Evolutionary conservation across 2,329 filamentous ascomycete species (phyloP).

Genomic region (Cytospora leucostoma): DNA sequence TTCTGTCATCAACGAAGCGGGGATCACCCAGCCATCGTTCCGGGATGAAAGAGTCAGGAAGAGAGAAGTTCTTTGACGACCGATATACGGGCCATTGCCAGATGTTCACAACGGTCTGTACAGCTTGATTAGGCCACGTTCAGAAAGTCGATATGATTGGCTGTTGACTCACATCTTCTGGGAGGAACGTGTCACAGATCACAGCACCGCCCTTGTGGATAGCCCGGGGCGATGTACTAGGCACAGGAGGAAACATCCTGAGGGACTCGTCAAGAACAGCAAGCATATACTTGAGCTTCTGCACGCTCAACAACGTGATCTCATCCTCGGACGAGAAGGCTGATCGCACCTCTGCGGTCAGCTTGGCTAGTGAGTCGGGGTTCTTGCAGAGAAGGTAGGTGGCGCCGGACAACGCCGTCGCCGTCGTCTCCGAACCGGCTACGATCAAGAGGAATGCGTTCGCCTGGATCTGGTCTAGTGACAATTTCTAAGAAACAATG

Average conservation of each 20-base stretch:
- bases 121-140: too few species aligned
- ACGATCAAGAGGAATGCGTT: constrained; percentile 38
- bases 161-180: constrained; percentile 35
- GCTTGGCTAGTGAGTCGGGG: constrained; percentile 38
- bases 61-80: constrained; percentile 43
- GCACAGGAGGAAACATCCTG: constrained; percentile 34
- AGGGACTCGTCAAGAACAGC: constrained; percentile 38
- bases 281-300: constrained; percentile 35
- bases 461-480: constrained; percentile 22
- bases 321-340: constrained; percentile 39
- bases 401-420: constrained; percentile 44
- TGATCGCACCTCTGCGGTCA: constrained; percentile 43
- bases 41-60: constrained; percentile 47
- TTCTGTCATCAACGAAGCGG: constrained; percentile 41
- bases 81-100: constrained; percentile 45
- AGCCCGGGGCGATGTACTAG: constrained; percentile 30
- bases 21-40: constrained; percentile 46
- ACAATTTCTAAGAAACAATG: constrained; percentile 15
- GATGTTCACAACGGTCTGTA: constrained; percentile 45
- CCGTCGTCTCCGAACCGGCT: constrained; percentile 53
- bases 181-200: constrained; percentile 36
- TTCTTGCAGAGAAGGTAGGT: constrained; percentile 43
- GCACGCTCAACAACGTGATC: constrained; percentile 33
- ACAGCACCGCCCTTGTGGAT: constrained; percentile 33
- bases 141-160: background rate